A percentile compares a stretch with the other conserved stretches of the same genome.
Evolutionary conservation across 2,329 filamentous ascomycete genomes (phyloP).

Genomic region (Ceratocystis diversiconidia): DNA sequence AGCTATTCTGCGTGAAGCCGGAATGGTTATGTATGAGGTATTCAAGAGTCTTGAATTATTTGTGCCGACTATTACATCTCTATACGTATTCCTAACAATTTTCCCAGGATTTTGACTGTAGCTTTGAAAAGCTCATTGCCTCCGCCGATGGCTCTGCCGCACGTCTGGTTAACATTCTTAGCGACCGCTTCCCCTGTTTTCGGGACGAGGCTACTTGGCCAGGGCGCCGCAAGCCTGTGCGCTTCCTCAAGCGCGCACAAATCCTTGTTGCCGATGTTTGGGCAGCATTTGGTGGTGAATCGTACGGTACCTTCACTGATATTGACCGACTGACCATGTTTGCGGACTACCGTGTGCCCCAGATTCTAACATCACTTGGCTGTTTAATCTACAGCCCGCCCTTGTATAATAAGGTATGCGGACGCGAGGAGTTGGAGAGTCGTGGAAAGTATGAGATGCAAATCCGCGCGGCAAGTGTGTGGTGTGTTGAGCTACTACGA

Average conservation of each 20-base stretch:
- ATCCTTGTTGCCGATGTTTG: conserved; percentile 92
- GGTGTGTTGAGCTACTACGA: conserved; percentile 81
- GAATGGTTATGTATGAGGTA: conserved; percentile 64
- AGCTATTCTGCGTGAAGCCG: conserved; percentile 67
- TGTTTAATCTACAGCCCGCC: conserved; percentile 75
- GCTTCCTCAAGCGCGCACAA: conserved; percentile 85
- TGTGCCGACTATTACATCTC: neutral
- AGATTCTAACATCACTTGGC: conserved; percentile 73
- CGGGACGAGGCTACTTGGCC: conserved; percentile 67
- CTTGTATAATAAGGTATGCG: conserved; percentile 55
- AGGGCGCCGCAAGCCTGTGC: conserved; percentile 52
- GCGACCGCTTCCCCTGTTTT: conserved; percentile 72
- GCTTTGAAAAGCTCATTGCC: conserved; percentile 57
- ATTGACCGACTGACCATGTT: conserved; percentile 98
- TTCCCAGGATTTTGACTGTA: conserved; percentile 57
- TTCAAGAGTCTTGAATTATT: neutral
- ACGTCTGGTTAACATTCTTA: conserved; percentile 70
- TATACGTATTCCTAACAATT: neutral
- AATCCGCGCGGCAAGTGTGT: conserved; percentile 80
- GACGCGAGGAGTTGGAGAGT: conserved; percentile 49
- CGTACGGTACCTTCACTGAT: conserved; percentile 69
- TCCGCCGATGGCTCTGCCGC: conserved; percentile 69
- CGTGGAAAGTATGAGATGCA: conserved; percentile 75
- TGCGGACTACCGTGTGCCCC: conserved; percentile 91
- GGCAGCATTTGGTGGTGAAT: conserved; percentile 79